A percentile compares a stretch with the other conserved stretches of the same genome.
Evolutionary conservation across 495 filamentous ascomycete species (phyloP).

Genomic region (Podospora fimiseda): DNA sequence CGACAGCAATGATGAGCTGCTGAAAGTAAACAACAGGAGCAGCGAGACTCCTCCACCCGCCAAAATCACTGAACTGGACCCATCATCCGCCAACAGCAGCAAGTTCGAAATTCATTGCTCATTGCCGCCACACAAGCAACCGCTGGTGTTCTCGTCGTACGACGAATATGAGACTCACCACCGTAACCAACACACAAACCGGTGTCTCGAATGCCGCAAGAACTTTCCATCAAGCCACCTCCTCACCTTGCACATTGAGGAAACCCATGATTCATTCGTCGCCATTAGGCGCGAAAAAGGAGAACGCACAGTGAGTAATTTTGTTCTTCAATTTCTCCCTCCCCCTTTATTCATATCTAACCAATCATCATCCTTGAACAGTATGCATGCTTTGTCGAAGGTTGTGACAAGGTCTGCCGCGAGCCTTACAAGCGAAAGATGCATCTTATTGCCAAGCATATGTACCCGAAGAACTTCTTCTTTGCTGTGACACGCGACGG

Average conservation of each 20-base stretch:
- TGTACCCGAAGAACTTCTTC: slow-evolving; percentile 88
- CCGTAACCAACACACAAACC: slow-evolving; percentile 69
- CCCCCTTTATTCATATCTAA: background rate
- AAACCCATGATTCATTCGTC: slow-evolving; percentile 80
- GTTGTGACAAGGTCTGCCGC: slow-evolving; percentile 78
- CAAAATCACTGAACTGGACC: slow-evolving; percentile 41
- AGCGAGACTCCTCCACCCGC: slow-evolving; percentile 22
- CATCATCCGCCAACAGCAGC: slow-evolving; percentile 15
- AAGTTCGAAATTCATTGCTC: slow-evolving; percentile 63
- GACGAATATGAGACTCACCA: slow-evolving; percentile 88
- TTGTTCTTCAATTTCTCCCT: background rate
- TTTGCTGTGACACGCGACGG: slow-evolving; percentile 84
- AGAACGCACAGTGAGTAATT: slow-evolving; percentile 70
- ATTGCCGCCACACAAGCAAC: slow-evolving; percentile 68
- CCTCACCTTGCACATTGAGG: slow-evolving; percentile 78
- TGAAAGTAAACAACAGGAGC: slow-evolving; percentile 7
- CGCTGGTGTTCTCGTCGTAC: slow-evolving; percentile 63
- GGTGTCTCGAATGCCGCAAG: slow-evolving; percentile 73
- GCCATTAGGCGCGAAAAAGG: slow-evolving; percentile 66
- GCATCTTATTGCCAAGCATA: slow-evolving; percentile 90
- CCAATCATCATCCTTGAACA: slow-evolving; percentile 24
- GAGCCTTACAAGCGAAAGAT: slow-evolving; percentile 75
- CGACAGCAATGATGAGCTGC: background rate
- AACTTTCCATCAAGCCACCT: slow-evolving; percentile 70
- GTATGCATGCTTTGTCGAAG: slow-evolving; percentile 86